Percentiles rank a stretch among this genome's conserved stretches.
These are phyloP conservation scores for Termitomyces sp. DNA, from an alignment of 768 basidiomycete species.

Conservation along the genomic window DNA sequence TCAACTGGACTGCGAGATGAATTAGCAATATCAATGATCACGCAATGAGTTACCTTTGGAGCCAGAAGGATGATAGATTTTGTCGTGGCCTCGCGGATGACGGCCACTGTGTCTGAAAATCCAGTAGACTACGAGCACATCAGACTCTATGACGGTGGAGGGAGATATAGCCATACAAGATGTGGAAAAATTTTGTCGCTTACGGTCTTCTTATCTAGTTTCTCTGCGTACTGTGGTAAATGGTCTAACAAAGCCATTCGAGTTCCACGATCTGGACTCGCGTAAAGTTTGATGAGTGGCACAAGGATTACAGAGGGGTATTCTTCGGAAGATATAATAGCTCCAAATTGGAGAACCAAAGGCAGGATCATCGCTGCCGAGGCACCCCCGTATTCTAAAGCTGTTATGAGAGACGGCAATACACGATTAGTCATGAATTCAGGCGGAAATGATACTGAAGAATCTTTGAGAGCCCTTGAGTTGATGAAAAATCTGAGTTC, in stretches of 20 bases:
- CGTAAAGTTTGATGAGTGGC: conserved; percentile 79
- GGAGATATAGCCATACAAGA: conserved; percentile 47
- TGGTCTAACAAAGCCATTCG: conserved; percentile 92
- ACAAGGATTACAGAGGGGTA: conserved; percentile 64
- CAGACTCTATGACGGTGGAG: not conserved
- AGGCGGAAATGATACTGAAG: conserved; percentile 71
- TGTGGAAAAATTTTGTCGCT: conserved; percentile 90
- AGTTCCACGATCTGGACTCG: conserved; percentile 88
- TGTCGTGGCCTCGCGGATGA: conserved; percentile 92
- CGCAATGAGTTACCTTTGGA: conserved; percentile 53
- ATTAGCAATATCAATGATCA: not conserved
- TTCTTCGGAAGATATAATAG: conserved; percentile 61
- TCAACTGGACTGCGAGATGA: conserved; percentile 50
- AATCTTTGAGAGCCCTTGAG: conserved; percentile 70
- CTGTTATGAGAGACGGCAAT: conserved; percentile 78
- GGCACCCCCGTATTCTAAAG: conserved; percentile 74
- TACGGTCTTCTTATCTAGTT: conserved; percentile 79
- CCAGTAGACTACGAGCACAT: conserved; percentile 74
- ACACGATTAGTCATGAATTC: conserved; percentile 83
- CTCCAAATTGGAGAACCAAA: conserved; percentile 76
- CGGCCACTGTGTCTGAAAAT: conserved; percentile 88
- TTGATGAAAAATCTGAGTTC: conserved; percentile 6
- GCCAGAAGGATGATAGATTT: conserved; percentile 81
- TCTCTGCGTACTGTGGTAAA: conserved; percentile 78
- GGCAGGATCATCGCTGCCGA: conserved; percentile 77